Evolutionary conservation across 2,329 filamentous ascomycete species (phyloP).

Genomic region (Hawksworthiomyces lignivorus): DNA sequence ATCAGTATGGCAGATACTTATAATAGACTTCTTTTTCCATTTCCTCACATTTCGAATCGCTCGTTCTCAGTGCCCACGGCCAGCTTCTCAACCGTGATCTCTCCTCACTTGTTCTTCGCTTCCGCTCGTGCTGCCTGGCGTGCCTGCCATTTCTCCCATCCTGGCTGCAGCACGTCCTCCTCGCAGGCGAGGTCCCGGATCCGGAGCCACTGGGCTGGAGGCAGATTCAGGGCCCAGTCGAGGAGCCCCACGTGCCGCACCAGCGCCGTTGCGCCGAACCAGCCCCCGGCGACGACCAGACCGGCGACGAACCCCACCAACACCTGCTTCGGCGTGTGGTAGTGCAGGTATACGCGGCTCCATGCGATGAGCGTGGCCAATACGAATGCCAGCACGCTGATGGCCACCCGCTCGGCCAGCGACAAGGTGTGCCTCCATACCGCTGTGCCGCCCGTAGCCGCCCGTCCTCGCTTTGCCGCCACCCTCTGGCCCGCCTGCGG

Average conservation of each 20-base stretch:
- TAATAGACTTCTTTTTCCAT: not conserved
- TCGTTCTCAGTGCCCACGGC: no score
- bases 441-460: not conserved
- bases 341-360: constrained; percentile 84
- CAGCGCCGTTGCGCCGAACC: constrained; percentile 68
- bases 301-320: constrained; percentile 71
- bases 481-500: constrained; percentile 28
- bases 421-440: no score
- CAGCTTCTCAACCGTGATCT: no score
- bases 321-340: constrained; percentile 86
- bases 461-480: constrained; percentile 8
- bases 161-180: constrained; percentile 83
- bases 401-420: constrained; percentile 49
- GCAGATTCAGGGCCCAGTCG: constrained; percentile 61
- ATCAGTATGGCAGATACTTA: no score
- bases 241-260: constrained; percentile 62
- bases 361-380: constrained; percentile 64
- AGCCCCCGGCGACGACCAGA: constrained; percentile 59
- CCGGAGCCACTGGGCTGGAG: constrained; percentile 57
- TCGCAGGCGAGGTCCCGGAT: constrained; percentile 77
- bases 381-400: constrained; percentile 47
- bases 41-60: no score
- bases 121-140: constrained; percentile 29
- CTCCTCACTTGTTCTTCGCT: constrained; percentile 25
- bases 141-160: constrained; percentile 86